Percentiles rank a stretch among this genome's conserved stretches.
phyloP scores from a whole-genome alignment of 75 land plant genomes.

The Pseudotsuga menziesii region DNA sequence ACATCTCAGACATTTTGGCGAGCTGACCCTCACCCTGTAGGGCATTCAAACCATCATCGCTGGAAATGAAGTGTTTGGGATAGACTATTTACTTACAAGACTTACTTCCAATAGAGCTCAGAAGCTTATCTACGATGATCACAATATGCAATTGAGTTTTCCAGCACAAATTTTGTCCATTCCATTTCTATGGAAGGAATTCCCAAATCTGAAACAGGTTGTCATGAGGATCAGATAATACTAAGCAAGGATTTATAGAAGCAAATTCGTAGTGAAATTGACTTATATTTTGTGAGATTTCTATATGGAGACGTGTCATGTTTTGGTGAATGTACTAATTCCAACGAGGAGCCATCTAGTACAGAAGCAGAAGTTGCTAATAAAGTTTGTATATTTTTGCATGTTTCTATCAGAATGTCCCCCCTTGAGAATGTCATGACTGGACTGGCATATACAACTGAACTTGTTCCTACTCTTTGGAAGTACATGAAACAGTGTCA shows the following conservation, averaged over 20 bases:
- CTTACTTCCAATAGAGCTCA: constrained; percentile 41
- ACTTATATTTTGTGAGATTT: constrained; percentile 53
- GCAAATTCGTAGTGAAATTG: constrained; percentile 61
- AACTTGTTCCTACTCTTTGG: constrained; percentile 82
- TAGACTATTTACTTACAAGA: constrained; percentile 49
- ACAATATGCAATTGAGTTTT: constrained; percentile 29
- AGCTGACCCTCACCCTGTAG: constrained; percentile 40
- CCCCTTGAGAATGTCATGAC: constrained; percentile 55
- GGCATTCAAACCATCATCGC: constrained; percentile 1
- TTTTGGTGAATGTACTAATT: not conserved
- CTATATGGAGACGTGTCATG: constrained; percentile 25
- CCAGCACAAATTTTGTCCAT: constrained; percentile 71
- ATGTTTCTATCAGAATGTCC: constrained; percentile 48
- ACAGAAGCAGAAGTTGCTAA: constrained; percentile 56
- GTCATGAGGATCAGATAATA: constrained; percentile 23
- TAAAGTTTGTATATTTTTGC: constrained; percentile 69
- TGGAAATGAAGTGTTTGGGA: constrained; percentile 15
- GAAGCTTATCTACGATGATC: not conserved
- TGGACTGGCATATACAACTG: constrained; percentile 76
- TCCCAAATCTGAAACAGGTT: constrained; percentile 68
- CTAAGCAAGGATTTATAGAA: constrained; percentile 43
- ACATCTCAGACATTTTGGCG: constrained; percentile 48
- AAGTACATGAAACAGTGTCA: constrained; percentile 65
- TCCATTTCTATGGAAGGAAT: constrained; percentile 68
- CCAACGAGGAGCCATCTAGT: constrained; percentile 18